Evolutionary conservation across 1,284 basidiomycete species (phyloP).

Genomic region (Cerioporus squamosus): DNA sequence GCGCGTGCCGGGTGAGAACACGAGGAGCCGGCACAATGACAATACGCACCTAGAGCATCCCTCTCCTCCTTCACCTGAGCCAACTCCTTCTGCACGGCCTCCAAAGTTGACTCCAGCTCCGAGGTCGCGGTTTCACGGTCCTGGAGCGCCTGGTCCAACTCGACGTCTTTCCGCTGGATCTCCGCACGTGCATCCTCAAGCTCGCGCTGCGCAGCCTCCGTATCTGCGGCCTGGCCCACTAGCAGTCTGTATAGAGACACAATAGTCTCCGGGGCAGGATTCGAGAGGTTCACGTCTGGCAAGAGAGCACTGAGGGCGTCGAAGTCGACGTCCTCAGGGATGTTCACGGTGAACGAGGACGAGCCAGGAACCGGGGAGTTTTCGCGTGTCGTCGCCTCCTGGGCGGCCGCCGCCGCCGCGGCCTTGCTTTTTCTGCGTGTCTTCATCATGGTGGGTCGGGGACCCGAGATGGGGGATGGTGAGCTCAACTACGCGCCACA

Average conservation of each 20-base stretch:
- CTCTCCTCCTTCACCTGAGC: slow-evolving; percentile 58
- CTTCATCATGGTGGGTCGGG: slow-evolving; percentile 34
- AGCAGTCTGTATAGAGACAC: slow-evolving; percentile 64
- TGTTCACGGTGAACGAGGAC: slow-evolving; percentile 34
- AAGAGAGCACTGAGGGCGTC: slow-evolving; percentile 56
- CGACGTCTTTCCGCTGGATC: slow-evolving; percentile 69
- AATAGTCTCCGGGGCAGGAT: slow-evolving; percentile 61
- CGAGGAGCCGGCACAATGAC: background rate
- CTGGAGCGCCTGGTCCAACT: slow-evolving; percentile 78
- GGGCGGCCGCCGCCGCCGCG: slow-evolving; percentile 37
- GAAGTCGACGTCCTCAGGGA: slow-evolving; percentile 65
- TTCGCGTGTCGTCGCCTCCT: slow-evolving; percentile 29
- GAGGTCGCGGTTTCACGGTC: slow-evolving; percentile 64
- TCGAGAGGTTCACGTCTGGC: slow-evolving; percentile 57
- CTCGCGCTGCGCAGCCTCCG: slow-evolving; percentile 58
- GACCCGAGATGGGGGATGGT: slow-evolving; percentile 20
- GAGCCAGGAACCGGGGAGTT: slow-evolving; percentile 25
- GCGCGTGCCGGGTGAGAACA: background rate
- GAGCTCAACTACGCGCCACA: slow-evolving; percentile 17
- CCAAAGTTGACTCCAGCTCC: slow-evolving; percentile 57
- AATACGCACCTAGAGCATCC: slow-evolving; percentile 61
- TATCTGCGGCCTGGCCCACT: slow-evolving; percentile 55
- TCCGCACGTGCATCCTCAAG: slow-evolving; percentile 70
- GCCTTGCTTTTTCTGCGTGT: slow-evolving; percentile 52
- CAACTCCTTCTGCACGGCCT: slow-evolving; percentile 57